Conservation (phyloP, 2,329 filamentous ascomycete species). For the Colletotrichum sp. region DNA sequence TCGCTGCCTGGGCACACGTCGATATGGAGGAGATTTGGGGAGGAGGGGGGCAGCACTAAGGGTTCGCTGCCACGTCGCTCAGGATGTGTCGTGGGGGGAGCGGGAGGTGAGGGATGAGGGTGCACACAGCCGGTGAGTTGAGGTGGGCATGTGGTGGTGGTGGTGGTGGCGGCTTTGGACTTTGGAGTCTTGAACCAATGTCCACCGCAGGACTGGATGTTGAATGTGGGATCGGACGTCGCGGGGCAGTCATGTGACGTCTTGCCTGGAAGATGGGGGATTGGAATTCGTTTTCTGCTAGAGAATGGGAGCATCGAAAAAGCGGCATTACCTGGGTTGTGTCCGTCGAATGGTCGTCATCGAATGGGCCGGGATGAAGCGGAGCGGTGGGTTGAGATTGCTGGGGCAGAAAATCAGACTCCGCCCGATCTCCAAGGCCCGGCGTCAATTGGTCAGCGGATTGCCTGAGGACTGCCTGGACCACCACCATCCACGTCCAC, state of each 20-base stretch:
- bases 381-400: neutral
- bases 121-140: neutral
- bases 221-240: conserved; percentile 8
- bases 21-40: neutral
- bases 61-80: conserved; percentile 19
- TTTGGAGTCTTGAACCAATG: neutral
- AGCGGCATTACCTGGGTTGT: neutral
- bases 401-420: neutral
- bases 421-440: conserved; percentile 2
- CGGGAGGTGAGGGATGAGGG: neutral
- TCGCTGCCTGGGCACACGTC: neutral
- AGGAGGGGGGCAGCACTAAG: neutral
- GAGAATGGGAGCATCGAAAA: neutral
- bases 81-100: neutral
- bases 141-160: neutral
- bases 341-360: neutral
- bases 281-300: neutral
- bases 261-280: neutral
- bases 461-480: neutral
- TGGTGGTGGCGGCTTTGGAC: neutral
- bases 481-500: neutral
- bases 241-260: conserved; percentile 20
- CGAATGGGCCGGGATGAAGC: neutral
- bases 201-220: neutral
- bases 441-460: neutral